phyloP scores from a whole-genome alignment of 495 filamentous ascomycete genomes.

The Letharia lupina region DNA sequence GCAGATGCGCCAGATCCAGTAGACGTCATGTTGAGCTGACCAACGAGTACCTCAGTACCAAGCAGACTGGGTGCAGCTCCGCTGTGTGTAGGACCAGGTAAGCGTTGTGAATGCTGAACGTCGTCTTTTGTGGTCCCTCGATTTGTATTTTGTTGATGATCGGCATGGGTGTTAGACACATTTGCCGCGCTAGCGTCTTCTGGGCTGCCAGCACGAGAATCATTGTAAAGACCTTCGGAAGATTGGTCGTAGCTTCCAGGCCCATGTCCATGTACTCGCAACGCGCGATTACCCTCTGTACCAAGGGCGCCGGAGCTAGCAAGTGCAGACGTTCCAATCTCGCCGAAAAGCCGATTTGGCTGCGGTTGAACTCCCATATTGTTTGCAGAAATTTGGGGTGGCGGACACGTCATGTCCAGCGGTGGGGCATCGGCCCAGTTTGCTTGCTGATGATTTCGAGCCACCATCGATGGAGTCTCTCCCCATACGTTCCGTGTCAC shows the following conservation, averaged over 20 bases:
- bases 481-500: background rate
- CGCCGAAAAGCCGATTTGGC: constrained; percentile 62
- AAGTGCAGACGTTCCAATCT: constrained; percentile 63
- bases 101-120: constrained; percentile 18
- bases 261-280: constrained; percentile 16
- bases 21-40: constrained; percentile 60
- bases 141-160: background rate
- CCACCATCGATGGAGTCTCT: background rate
- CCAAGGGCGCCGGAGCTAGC: constrained; percentile 52
- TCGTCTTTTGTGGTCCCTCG: constrained; percentile 7
- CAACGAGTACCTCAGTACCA: constrained; percentile 59
- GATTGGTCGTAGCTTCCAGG: constrained; percentile 32
- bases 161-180: background rate
- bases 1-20: constrained; percentile 27
- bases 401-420: background rate
- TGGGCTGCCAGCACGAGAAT: background rate
- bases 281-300: constrained; percentile 25
- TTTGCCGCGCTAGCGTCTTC: constrained; percentile 5
- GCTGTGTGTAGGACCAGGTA: constrained; percentile 8
- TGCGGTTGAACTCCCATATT: constrained; percentile 21
- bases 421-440: background rate
- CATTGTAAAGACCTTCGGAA: constrained; percentile 28
- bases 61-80: constrained; percentile 50
- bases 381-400: background rate
- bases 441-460: background rate